A percentile compares a stretch with the other conserved stretches of the same genome.
phyloP scores from a whole-genome alignment of 345 rosid genomes.

The Erysimum cheiranthoides region DNA sequence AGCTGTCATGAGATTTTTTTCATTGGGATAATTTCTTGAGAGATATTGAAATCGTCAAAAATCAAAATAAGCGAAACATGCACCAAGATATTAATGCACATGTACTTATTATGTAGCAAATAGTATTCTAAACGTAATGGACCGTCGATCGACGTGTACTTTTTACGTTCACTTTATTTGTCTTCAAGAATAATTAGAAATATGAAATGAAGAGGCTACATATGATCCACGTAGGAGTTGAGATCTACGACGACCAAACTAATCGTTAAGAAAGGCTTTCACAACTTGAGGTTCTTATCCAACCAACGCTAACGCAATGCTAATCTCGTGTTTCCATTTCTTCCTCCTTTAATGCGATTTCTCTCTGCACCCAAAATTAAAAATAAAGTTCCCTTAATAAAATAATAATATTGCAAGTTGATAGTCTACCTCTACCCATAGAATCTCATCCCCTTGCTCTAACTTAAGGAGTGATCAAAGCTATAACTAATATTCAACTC shows the following conservation, averaged over 20 bases:
- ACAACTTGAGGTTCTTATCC: constrained; percentile 58
- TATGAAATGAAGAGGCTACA: constrained; percentile 48
- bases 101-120: constrained; percentile 32
- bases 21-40: no score
- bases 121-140: constrained; percentile 32
- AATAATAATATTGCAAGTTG: constrained; percentile 3
- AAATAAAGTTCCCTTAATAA: not conserved
- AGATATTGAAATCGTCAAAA: constrained; percentile 27
- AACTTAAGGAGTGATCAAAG: not conserved
- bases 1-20: constrained; percentile 1
- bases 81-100: constrained; percentile 32
- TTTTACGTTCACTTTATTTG: constrained; percentile 41
- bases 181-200: constrained; percentile 25
- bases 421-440: constrained; percentile 11
- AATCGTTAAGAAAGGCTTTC: constrained; percentile 19
- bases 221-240: constrained; percentile 59
- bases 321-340: constrained; percentile 41
- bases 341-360: constrained; percentile 39
- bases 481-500: constrained; percentile 2
- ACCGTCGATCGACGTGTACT: constrained; percentile 45
- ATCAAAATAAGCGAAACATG: constrained; percentile 33
- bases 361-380: constrained; percentile 8
- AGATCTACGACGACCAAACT: constrained; percentile 48
- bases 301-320: constrained; percentile 51
- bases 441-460: not conserved